Percentiles rank a stretch among this genome's conserved stretches.
Evolutionary conservation across 2,329 filamentous ascomycete genomes (phyloP).

Genomic region (Phoma herbarum): DNA sequence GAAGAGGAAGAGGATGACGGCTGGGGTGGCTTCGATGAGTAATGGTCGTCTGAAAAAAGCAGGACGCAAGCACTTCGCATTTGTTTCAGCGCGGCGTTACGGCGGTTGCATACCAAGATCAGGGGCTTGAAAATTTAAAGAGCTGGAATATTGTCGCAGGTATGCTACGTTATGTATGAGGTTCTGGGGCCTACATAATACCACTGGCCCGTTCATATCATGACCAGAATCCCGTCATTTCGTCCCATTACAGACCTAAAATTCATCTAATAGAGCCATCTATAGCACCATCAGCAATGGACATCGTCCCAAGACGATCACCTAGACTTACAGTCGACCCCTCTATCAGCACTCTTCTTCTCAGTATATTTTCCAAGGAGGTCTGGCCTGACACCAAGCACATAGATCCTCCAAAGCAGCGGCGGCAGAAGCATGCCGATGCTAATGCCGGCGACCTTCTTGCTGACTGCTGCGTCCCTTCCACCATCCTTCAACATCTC

Average conservation of each 20-base stretch:
- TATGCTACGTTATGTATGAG: background rate
- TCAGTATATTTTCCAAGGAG: constrained; percentile 31
- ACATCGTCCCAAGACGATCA: background rate
- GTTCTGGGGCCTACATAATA: background rate
- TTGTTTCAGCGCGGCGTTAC: constrained; percentile 43
- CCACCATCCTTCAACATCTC: constrained; percentile 31
- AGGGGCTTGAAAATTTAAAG: background rate
- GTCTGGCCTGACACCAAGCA: constrained; percentile 34
- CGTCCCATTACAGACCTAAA: background rate
- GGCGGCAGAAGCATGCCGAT: constrained; percentile 31
- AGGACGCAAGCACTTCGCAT: constrained; percentile 13
- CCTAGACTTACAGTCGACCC: constrained; percentile 21
- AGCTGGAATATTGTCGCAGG: background rate
- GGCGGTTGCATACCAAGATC: constrained; percentile 15
- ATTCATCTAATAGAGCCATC: constrained; percentile 24
- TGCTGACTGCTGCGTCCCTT: constrained; percentile 31
- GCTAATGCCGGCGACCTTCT: constrained; percentile 25
- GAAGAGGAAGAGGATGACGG: constrained; percentile 64
- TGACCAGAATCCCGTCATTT: background rate
- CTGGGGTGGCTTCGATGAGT: constrained; percentile 76
- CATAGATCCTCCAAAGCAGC: constrained; percentile 39
- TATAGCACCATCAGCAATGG: constrained; percentile 7
- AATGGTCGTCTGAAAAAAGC: constrained; percentile 30
- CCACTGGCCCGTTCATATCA: background rate
- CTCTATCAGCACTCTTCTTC: constrained; percentile 16